A percentile compares a stretch with the other conserved stretches of the same genome.
Conservation (phyloP, 2,329 filamentous ascomycete species). For the Trichoderma asperellum region DNA sequence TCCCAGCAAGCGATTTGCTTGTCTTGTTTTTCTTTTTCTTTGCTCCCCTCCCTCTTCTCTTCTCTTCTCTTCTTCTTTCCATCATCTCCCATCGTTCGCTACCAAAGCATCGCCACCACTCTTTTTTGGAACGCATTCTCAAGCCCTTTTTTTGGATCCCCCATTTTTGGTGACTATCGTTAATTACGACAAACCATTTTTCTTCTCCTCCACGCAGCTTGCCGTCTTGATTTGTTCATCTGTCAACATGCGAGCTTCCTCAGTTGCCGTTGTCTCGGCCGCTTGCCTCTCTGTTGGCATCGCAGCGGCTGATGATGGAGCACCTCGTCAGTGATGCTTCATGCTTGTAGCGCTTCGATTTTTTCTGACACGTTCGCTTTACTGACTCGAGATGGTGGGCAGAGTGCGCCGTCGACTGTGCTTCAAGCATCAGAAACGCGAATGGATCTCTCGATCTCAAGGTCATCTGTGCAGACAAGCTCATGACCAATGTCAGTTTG, state of each 20-base stretch:
- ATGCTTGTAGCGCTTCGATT: too few species aligned
- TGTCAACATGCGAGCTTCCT: conserved; percentile 35
- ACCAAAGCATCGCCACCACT: conserved; percentile 31
- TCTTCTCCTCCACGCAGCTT: conserved; percentile 21
- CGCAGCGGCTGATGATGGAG: not conserved
- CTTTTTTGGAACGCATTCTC: conserved; percentile 28
- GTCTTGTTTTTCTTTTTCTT: conserved; percentile 24
- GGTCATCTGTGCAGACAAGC: conserved; percentile 32
- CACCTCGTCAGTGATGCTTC: conserved; percentile 14
- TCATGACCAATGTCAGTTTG: conserved; percentile 18
- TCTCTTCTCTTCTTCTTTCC: conserved; percentile 27
- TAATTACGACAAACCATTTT: conserved; percentile 38
- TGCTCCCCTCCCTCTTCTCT: conserved; percentile 27
- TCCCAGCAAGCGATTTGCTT: not conserved
- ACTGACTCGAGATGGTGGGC: not conserved
- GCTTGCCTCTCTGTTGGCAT: conserved; percentile 22
- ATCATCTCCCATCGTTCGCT: conserved; percentile 32
- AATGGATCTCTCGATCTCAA: conserved; percentile 29
- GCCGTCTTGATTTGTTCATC: conserved; percentile 20
- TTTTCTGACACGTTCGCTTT: not conserved
- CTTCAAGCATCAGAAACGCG: conserved; percentile 30
- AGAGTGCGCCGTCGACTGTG: conserved; percentile 35
- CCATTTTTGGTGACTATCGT: conserved; percentile 41
- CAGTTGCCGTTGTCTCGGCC: conserved; percentile 29
- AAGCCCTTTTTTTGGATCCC: conserved; percentile 37